Percentiles rank a stretch among this genome's conserved stretches.
Evolutionary conservation across 2,329 filamentous ascomycete species (phyloP).

Genomic region (Ophiostoma sp.): DNA sequence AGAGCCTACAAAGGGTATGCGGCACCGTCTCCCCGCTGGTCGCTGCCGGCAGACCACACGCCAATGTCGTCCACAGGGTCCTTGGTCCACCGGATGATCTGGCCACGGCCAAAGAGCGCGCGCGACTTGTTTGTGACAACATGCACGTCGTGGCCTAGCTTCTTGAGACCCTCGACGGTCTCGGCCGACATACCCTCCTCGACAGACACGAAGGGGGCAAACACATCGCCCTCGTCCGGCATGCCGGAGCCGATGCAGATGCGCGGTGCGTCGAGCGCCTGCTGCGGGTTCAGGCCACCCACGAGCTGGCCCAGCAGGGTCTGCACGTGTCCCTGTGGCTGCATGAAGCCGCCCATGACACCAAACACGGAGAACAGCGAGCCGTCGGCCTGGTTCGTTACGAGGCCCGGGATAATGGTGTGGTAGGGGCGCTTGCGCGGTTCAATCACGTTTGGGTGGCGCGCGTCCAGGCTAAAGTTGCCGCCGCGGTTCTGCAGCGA

Average conservation of each 20-base stretch:
- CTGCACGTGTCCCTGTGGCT: conserved; percentile 93
- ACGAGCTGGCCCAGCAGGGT: conserved; percentile 84
- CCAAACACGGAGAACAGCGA: conserved; percentile 81
- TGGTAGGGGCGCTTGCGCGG: conserved; percentile 89
- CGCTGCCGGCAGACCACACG: conserved; percentile 85
- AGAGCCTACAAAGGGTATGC: conserved; percentile 48
- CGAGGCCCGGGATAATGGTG: conserved; percentile 91
- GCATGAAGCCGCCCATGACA: conserved; percentile 98
- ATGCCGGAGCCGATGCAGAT: conserved; percentile 77
- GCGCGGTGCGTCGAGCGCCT: conserved; percentile 84
- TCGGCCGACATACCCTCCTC: conserved; percentile 74
- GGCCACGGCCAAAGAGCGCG: conserved; percentile 74
- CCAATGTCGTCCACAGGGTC: conserved; percentile 62
- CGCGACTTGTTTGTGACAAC: conserved; percentile 62
- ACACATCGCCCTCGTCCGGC: conserved; percentile 53
- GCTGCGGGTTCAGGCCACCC: conserved; percentile 75
- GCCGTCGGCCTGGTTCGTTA: conserved; percentile 69
- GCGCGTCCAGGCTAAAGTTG: conserved; percentile 67
- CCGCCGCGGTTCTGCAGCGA: conserved; percentile 84
- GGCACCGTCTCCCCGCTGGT: conserved; percentile 76
- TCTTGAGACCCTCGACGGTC: conserved; percentile 60
- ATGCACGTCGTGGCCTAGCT: conserved; percentile 67
- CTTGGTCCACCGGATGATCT: conserved; percentile 73
- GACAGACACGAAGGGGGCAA: conserved; percentile 63
- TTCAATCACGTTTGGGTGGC: conserved; percentile 74